Conservation (phyloP, 192 early-diverging fungal genomes). For the Thamnidium elegans region DNA sequence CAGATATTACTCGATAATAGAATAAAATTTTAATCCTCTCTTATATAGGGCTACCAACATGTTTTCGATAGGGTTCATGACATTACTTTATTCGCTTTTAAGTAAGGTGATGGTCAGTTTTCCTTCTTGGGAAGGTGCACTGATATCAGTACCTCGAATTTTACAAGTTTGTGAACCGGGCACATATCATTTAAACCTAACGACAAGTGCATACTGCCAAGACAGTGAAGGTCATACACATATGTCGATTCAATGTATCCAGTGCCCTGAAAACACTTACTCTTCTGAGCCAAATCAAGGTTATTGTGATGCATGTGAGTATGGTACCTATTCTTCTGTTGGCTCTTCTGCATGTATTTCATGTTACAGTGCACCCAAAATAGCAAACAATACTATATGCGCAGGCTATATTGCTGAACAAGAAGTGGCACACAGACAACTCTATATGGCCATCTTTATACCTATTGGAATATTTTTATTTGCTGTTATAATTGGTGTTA, state of each 20-base stretch:
- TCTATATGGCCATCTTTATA: conserved; percentile 15
- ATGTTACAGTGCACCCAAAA: neutral
- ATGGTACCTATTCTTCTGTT: conserved; percentile 4
- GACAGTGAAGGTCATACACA: neutral
- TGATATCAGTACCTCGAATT: neutral
- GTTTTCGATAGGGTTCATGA: conserved; percentile 18
- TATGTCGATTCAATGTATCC: conserved; percentile 9
- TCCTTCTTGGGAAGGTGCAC: conserved; percentile 6
- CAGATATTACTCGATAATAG: no score
- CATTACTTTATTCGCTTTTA: conserved; percentile 7
- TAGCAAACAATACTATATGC: neutral
- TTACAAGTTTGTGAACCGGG: conserved; percentile 10
- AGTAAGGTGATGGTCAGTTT: neutral
- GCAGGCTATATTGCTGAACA: neutral
- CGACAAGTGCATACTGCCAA: conserved; percentile 8
- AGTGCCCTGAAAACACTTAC: conserved; percentile 15
- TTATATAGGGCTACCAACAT: conserved; percentile 1
- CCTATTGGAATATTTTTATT: conserved; percentile 8
- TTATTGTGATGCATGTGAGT: conserved; percentile 3
- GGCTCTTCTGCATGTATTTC: conserved; percentile 8
- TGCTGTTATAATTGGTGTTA: neutral
- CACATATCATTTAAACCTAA: neutral
- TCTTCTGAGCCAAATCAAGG: neutral
- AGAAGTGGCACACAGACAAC: neutral
- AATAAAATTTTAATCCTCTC: neutral